phyloP scores from a whole-genome alignment of 2,329 filamentous ascomycete genomes.

The Teratosphaeria zuluensis region DNA sequence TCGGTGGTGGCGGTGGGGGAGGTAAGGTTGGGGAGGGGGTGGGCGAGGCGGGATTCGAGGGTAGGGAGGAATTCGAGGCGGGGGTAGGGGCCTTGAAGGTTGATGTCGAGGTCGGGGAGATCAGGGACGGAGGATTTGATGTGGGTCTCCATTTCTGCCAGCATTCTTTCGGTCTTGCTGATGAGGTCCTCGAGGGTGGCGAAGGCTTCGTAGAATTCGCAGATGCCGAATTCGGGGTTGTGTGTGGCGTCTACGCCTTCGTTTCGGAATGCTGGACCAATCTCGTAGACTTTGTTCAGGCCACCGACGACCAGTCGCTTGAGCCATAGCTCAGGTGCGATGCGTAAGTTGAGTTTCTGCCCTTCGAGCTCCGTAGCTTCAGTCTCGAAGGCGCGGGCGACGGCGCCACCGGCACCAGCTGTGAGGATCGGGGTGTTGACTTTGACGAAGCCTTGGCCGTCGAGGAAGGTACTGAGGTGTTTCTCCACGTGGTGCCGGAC shows the following conservation, averaged over 20 bases:
- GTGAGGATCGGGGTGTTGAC: constrained; percentile 86
- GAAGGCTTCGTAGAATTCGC: constrained; percentile 91
- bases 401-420: constrained; percentile 73
- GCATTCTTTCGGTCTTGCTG: constrained; percentile 60
- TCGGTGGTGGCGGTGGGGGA: constrained; percentile 46
- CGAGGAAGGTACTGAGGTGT: constrained; percentile 63
- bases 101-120: constrained; percentile 21
- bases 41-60: constrained; percentile 57
- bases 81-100: constrained; percentile 33
- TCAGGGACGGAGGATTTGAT: constrained; percentile 7
- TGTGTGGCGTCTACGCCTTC: constrained; percentile 80
- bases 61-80: constrained; percentile 73
- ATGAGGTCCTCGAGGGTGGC: constrained; percentile 68
- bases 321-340: constrained; percentile 90
- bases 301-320: constrained; percentile 87
- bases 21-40: constrained; percentile 44
- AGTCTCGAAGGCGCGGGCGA: constrained; percentile 78
- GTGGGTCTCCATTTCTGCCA: constrained; percentile 28
- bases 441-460: constrained; percentile 65
- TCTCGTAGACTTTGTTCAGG: constrained; percentile 82
- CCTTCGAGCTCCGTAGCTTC: constrained; percentile 64
- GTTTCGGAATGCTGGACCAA: constrained; percentile 86
- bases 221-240: constrained; percentile 95
- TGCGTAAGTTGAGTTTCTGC: constrained; percentile 64
- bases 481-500: constrained; percentile 67